Evolutionary conservation across 495 filamentous ascomycete genomes (phyloP), one percentile per base, ranked within the genome.

Genomic region (Penicillium subrubescens): DNA sequence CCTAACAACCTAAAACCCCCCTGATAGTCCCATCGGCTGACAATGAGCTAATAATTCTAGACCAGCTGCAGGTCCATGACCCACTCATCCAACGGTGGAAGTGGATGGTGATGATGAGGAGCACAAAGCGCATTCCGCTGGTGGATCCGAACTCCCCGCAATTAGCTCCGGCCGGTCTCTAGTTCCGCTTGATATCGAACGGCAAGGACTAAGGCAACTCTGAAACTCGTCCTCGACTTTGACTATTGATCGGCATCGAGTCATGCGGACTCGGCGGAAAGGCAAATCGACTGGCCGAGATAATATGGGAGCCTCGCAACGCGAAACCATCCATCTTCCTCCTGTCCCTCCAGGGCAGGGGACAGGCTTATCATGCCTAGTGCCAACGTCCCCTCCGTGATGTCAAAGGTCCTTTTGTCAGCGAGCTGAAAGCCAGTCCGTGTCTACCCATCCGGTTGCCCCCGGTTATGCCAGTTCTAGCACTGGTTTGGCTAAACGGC

Each of bases 101-200:
- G 21, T 5, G 15, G 50, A 46, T 8, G 25, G 23, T 56, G 31
- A 19, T 7, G 31, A 37, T 33, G 53, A 56, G 25, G 53, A 48
- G 37, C 51, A 35, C 52, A 31, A 25, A 15, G 35, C 51, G 31
- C 39, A 34, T n/a, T 6, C 8, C 39, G 35, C 52, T 48, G 33
- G 37, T 62, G 60, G 53, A 51, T 50, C 60, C 37, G 33, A 57
- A 43, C 60, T 62, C 60, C 52, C 60, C 60, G 60, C 60, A 62
- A 34, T 56, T 62, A 57, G 60, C 52, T 62, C 39, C 51, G 37
- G n/a, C 39, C 51, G 37, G n/a, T 14, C 51, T 53, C 25, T 27
- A 33, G 51, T 53, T 31, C 33, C 31, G 21, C 53, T 56, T 25
- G 53, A 60, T 60, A 37, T 60, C 52, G 51, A 1, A 44, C 8